phyloP scores from a whole-genome alignment of 2,329 filamentous ascomycete genomes.

The Diaporthe ampelina region DNA sequence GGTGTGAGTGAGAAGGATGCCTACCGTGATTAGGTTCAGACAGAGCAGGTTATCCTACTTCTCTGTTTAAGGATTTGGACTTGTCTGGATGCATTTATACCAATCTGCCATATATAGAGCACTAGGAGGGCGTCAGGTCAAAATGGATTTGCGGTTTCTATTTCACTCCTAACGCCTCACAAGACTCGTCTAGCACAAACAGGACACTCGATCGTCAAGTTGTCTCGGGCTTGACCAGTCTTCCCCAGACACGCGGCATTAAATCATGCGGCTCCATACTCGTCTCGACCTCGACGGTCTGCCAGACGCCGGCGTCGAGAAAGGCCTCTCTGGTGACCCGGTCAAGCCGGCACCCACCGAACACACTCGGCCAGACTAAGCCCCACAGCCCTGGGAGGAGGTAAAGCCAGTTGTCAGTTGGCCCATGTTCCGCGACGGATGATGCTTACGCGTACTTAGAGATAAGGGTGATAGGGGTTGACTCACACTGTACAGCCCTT shows the following conservation, averaged over 20 bases:
- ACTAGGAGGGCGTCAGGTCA: constrained; percentile 34
- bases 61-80: background rate
- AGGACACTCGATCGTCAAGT: background rate
- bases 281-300: constrained; percentile 48
- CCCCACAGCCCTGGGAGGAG: constrained; percentile 46
- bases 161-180: background rate
- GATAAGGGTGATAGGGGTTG: constrained; percentile 3
- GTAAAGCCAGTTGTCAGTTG: background rate
- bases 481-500: constrained; percentile 48
- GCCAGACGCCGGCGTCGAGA: constrained; percentile 50
- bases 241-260: constrained; percentile 51
- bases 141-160: constrained; percentile 31
- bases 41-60: background rate
- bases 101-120: constrained; percentile 39
- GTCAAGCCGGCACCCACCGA: constrained; percentile 50
- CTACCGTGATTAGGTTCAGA: constrained; percentile 48
- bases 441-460: background rate
- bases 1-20: constrained; percentile 57
- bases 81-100: constrained; percentile 28
- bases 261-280: constrained; percentile 47
- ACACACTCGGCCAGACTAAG: constrained; percentile 49
- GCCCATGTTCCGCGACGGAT: background rate
- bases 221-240: constrained; percentile 47
- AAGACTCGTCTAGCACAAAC: background rate
- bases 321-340: constrained; percentile 48